A percentile compares a stretch with the other conserved stretches of the same genome.
phyloP scores from a whole-genome alignment of 176 grass and related monocot species.

The Zoysia pacifica region DNA sequence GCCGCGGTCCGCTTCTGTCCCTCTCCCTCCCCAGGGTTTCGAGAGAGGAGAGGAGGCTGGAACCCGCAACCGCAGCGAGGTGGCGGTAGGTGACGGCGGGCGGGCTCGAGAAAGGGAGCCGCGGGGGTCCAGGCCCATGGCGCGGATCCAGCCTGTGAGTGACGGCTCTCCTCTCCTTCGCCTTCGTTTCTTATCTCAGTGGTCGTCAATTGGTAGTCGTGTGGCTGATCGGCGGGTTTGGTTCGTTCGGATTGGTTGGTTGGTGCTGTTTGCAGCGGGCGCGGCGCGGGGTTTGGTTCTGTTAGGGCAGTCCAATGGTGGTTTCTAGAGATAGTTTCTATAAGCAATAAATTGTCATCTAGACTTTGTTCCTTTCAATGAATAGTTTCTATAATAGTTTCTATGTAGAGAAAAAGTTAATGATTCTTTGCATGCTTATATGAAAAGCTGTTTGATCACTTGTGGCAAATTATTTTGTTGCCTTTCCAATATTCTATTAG shows the following conservation, averaged over 20 bases:
- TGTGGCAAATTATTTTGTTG: too few relatives aligned
- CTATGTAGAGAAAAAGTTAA: too few relatives aligned
- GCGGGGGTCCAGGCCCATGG: neutral
- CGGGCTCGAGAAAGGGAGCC: neutral
- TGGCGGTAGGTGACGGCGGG: neutral
- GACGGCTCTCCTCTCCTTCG: neutral
- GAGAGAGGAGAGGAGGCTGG: too few relatives aligned
- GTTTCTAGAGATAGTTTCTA: too few relatives aligned
- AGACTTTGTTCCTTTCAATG: too few relatives aligned
- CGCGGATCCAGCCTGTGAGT: slow-evolving; percentile 48
- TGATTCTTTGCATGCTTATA: too few relatives aligned
- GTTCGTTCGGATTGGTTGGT: neutral
- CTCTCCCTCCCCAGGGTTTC: neutral
- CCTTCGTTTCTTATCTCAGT: neutral
- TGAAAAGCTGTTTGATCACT: too few relatives aligned
- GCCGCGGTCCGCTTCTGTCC: neutral
- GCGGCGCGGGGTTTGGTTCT: neutral
- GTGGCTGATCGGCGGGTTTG: neutral
- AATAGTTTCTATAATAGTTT: too few relatives aligned
- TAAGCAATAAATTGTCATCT: too few relatives aligned
- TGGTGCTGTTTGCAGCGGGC: neutral
- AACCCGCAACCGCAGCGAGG: neutral
- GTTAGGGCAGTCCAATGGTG: neutral
- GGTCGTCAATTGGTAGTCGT: too few relatives aligned
- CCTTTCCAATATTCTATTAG: too few relatives aligned